Conservation (phyloP, 2,329 filamentous ascomycete genomes). For the Cladosporium sp. region DNA sequence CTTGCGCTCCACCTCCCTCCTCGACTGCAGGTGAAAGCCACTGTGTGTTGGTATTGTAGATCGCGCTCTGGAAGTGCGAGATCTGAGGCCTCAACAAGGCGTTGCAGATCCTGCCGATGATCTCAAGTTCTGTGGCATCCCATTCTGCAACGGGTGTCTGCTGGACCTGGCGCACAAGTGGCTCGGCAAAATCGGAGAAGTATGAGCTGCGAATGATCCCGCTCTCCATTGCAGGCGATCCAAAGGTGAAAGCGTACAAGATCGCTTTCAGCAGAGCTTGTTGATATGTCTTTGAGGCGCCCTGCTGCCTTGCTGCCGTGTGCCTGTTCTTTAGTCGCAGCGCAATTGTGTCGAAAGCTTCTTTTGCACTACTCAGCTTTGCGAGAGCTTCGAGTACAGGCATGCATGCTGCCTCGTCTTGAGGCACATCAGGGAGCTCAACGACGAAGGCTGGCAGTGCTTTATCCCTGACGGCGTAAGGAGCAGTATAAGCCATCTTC, state of each 20-base stretch:
- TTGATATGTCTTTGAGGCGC: constrained; percentile 49
- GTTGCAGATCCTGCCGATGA: constrained; percentile 55
- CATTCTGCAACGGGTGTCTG: constrained; percentile 30
- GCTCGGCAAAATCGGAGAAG: constrained; percentile 42
- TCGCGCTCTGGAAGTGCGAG: constrained; percentile 36
- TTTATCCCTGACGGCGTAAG: constrained; percentile 56
- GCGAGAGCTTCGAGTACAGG: constrained; percentile 57
- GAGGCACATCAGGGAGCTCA: constrained; percentile 47
- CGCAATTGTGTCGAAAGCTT: constrained; percentile 58
- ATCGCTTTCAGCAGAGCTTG: constrained; percentile 55
- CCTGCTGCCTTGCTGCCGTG: constrained; percentile 48
- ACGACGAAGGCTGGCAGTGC: constrained; percentile 62
- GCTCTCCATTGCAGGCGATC: constrained; percentile 42
- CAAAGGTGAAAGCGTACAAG: constrained; percentile 54
- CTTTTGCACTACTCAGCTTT: constrained; percentile 55
- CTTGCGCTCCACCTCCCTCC: not conserved
- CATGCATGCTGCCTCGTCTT: constrained; percentile 45
- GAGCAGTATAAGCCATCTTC: constrained; percentile 56
- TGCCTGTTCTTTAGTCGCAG: constrained; percentile 59
- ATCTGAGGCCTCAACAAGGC: constrained; percentile 52
- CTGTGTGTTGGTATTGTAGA: constrained; percentile 25
- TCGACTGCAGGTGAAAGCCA: constrained; percentile 26
- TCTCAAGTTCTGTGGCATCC: constrained; percentile 50
- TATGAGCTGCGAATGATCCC: constrained; percentile 34
- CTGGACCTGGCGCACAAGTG: constrained; percentile 34